A percentile compares a stretch with the other conserved stretches of the same genome.
Conservation (phyloP, 1,284 basidiomycete genomes). For the Rhodotorula mucilaginosa region DNA sequence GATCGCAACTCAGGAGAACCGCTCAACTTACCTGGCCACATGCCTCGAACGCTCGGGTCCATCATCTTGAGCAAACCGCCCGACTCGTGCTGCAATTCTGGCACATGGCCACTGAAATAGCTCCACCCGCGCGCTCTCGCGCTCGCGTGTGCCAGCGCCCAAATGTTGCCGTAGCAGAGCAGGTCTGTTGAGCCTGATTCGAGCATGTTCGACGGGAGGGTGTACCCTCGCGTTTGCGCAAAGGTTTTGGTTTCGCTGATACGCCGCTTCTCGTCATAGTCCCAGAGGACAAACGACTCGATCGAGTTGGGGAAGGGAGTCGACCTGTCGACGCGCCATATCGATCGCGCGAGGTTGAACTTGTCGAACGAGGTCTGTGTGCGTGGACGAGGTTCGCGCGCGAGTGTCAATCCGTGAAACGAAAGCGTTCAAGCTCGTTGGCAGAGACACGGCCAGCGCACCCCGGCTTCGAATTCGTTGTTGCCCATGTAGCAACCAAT, state of each 20-base stretch:
- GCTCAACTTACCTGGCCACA: slow-evolving; percentile 10
- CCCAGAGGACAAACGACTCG: slow-evolving; percentile 27
- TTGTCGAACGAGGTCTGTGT: slow-evolving; percentile 22
- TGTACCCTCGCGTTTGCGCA: background rate
- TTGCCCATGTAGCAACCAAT: slow-evolving; percentile 31
- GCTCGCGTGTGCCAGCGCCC: slow-evolving; percentile 27
- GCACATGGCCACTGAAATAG: slow-evolving; percentile 9
- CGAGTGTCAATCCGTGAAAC: no score
- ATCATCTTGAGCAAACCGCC: slow-evolving; percentile 19
- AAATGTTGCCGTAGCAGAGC: slow-evolving; percentile 34
- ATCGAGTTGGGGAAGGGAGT: slow-evolving; percentile 11
- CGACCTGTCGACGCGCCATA: slow-evolving; percentile 11
- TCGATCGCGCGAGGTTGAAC: slow-evolving; percentile 31
- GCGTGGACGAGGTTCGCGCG: no score
- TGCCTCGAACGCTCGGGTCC: slow-evolving; percentile 5
- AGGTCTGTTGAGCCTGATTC: slow-evolving; percentile 5
- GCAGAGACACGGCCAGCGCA: background rate
- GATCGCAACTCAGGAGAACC: no score
- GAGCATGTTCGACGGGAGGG: slow-evolving; percentile 23
- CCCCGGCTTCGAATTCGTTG: slow-evolving; percentile 29
- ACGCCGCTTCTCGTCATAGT: slow-evolving; percentile 18
- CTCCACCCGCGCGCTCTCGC: slow-evolving; percentile 7
- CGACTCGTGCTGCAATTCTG: slow-evolving; percentile 3
- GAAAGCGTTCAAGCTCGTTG: no score
- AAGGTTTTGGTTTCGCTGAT: background rate